Percentiles rank a stretch among this genome's conserved stretches.
Evolutionary conservation across 78 protist species (phyloP).

Genomic region (Thecamonas trahens): DNA sequence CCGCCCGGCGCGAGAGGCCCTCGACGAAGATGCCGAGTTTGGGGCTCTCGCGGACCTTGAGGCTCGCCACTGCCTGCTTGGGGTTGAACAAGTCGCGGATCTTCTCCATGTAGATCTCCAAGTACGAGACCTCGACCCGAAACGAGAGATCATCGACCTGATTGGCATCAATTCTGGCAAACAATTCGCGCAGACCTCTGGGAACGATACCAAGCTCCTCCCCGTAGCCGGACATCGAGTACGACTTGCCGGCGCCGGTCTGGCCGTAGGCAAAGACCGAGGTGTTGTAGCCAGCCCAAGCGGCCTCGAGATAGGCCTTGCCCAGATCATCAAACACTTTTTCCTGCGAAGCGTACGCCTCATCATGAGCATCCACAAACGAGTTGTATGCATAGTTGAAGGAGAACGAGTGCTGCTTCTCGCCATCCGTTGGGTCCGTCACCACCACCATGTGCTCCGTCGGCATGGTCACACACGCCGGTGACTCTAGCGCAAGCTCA

Average conservation of each 20-base stretch:
- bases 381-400: too few relatives aligned
- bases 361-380: not conserved
- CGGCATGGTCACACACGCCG: too few relatives aligned
- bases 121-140: slow-evolving; percentile 37
- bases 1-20: slow-evolving; percentile 37
- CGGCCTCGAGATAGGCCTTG: too few relatives aligned
- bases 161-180: slow-evolving; percentile 18
- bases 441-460: not conserved
- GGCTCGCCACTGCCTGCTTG: slow-evolving; percentile 35
- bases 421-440: too few relatives aligned
- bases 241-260: slow-evolving; percentile 34
- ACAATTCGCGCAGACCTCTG: slow-evolving; percentile 7
- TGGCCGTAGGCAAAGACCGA: slow-evolving; percentile 80
- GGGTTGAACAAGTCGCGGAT: slow-evolving; percentile 54
- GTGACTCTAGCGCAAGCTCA: not conserved
- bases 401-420: too few relatives aligned
- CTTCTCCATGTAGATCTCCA: slow-evolving; percentile 77
- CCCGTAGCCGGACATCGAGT: slow-evolving; percentile 35
- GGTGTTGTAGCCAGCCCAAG: slow-evolving; percentile 36
- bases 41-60: slow-evolving; percentile 68
- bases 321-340: too few relatives aligned
- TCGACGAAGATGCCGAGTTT: slow-evolving; percentile 73
- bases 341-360: too few relatives aligned
- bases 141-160: slow-evolving; percentile 6
- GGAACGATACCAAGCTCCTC: slow-evolving; percentile 29